Evolutionary conservation across 2,329 filamentous ascomycete genomes (phyloP), one percentile per base, ranked within the genome.

Genomic region (Xylariaceae sp.): DNA sequence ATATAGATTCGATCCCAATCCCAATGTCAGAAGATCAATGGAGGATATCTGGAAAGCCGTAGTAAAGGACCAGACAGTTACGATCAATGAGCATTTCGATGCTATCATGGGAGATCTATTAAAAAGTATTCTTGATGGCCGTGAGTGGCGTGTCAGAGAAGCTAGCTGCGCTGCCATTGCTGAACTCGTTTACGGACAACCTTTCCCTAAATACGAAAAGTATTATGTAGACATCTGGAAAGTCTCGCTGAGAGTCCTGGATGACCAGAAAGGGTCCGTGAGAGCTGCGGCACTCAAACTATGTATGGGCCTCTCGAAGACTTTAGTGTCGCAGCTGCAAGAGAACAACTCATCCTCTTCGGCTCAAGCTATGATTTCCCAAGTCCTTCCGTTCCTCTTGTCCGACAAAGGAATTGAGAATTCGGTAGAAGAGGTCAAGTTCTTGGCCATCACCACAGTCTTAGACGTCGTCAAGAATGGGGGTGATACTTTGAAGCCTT

Each of bases 21-120:
- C 86, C 2, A 96, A 96, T 60, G 94, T 97, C 10, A 91, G 93
- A 69, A 82, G 86, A 41, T 96, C 93, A 0, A 99, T 99, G 94
- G 92, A 96, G 52, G 91, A 95, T 58, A 97, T 99, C 61, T 99
- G 94, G 94, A 92, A 89, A 65, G 88, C 93, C 0, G 76, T 99
- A n/a, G 92, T 97, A 48, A 96, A 95, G 67, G 92, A 97, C 63
- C 83, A 91, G 1, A 86, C 84, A 15, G 79, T 82, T 0, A 89
- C 89, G 0, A 83, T 97, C 36, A 87, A 94, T 59, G 77, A 80
- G 15, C 82, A 97, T 71, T 97, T 97, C 67, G 88, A 96, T 60
- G 84, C 84, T 7, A 97, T 99, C 64, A 88, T 99, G 77, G 80
- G 87, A 8, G 94, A 99, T 68, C 76, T 97, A 6, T 77, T 99